Evolutionary conservation across 2,329 filamentous ascomycete species (phyloP).

Genomic region (Colletotrichum australisinense): DNA sequence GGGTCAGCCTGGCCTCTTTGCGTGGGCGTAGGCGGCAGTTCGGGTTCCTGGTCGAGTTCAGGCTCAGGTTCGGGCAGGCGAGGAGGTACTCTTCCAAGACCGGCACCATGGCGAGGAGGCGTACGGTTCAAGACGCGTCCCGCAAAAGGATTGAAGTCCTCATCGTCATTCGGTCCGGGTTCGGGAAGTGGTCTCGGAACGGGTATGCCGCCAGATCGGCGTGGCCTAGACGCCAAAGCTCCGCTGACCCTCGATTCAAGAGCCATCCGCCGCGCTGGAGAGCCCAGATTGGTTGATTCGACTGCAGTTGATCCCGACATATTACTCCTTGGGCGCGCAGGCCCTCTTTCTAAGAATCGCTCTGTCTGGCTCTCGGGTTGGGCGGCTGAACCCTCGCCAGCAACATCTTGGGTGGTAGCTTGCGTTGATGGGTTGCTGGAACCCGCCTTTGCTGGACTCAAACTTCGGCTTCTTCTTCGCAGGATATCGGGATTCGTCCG

Average conservation of each 20-base stretch:
- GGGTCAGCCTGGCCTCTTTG: slow-evolving; percentile 62
- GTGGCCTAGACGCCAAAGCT: slow-evolving; percentile 48
- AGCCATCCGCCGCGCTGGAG: slow-evolving; percentile 40
- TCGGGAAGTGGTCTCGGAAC: slow-evolving; percentile 60
- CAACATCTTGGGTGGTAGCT: not conserved
- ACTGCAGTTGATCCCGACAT: slow-evolving; percentile 8
- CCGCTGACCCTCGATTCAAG: slow-evolving; percentile 44
- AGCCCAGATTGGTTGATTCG: slow-evolving; percentile 6
- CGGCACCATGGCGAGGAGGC: slow-evolving; percentile 42
- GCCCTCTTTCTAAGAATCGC: slow-evolving; percentile 9
- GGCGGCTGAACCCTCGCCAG: not conserved
- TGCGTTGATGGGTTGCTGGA: slow-evolving; percentile 30
- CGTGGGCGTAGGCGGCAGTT: slow-evolving; percentile 70
- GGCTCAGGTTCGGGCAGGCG: slow-evolving; percentile 13
- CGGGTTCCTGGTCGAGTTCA: slow-evolving; percentile 59
- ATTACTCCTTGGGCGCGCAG: slow-evolving; percentile 20
- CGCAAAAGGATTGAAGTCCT: slow-evolving; percentile 55
- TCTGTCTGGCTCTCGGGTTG: slow-evolving; percentile 1
- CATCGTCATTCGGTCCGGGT: slow-evolving; percentile 53
- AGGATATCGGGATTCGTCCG: slow-evolving; percentile 70
- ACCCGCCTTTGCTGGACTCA: slow-evolving; percentile 33
- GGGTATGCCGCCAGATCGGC: slow-evolving; percentile 55
- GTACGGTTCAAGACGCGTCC: slow-evolving; percentile 50
- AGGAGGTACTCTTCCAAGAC: not conserved
- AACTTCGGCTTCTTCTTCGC: slow-evolving; percentile 34